Percentiles rank a stretch among this genome's conserved stretches.
Conservation (phyloP, 257 asterid genomes). For the Primulina huaijiensis region DNA sequence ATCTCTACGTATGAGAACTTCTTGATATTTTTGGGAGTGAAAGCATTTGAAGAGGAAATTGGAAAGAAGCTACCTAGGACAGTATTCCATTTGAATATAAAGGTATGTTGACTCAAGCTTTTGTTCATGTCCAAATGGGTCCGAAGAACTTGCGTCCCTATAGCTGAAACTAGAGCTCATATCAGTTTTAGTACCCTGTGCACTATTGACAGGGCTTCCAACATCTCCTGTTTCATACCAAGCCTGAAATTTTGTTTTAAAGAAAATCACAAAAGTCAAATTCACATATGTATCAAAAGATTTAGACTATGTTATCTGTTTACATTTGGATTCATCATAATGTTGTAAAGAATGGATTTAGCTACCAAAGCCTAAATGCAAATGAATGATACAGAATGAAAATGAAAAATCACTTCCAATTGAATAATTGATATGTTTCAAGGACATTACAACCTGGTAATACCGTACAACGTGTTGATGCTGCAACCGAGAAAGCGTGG, state of each 20-base stretch:
- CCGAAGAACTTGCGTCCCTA: conserved; percentile 58
- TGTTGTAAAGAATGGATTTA: conserved; percentile 10
- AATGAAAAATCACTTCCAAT: conserved; percentile 11
- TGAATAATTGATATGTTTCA: conserved; percentile 7
- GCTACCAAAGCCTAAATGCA: conserved; percentile 15
- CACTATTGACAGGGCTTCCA: conserved; percentile 47
- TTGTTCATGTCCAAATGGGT: conserved; percentile 48
- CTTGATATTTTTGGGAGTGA: conserved; percentile 1
- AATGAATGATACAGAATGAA: conserved; percentile 4
- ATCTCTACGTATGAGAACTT: neutral
- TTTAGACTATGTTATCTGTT: conserved; percentile 14
- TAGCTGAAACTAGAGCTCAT: conserved; percentile 67
- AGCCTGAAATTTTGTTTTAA: conserved; percentile 54
- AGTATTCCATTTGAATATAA: conserved; percentile 97
- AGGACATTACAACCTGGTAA: conserved; percentile 65
- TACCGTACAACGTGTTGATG: conserved; percentile 97
- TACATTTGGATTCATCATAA: conserved; percentile 17
- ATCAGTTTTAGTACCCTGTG: conserved; percentile 60
- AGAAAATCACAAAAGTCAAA: conserved; percentile 22
- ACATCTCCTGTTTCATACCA: conserved; percentile 92
- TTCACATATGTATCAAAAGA: neutral
- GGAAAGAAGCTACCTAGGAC: conserved; percentile 69
- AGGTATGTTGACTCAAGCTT: conserved; percentile 77
- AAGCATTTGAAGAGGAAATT: conserved; percentile 11
- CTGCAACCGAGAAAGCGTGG: conserved; percentile 92